Conservation (phyloP, 169 alveolate species). For the Eimeria brunetti region DNA sequence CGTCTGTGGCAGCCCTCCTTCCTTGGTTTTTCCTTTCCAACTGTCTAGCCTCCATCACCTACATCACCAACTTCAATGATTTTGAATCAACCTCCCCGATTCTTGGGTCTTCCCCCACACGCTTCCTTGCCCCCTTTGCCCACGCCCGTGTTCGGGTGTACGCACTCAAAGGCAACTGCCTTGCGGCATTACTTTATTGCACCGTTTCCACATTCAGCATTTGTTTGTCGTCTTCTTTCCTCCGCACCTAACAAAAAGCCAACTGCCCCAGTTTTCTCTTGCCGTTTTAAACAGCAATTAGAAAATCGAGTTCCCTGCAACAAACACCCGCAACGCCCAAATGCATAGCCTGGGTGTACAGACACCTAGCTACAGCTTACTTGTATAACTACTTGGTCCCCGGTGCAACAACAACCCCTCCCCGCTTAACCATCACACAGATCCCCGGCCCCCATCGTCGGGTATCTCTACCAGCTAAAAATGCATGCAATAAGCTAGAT, state of each 20-base stretch:
- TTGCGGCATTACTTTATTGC: not conserved
- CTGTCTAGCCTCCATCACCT: not conserved
- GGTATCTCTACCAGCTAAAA: too few relatives aligned
- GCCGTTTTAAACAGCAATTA: not conserved
- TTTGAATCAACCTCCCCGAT: not conserved
- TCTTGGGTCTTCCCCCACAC: not conserved
- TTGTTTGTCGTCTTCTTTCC: not conserved
- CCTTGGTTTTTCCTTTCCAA: not conserved
- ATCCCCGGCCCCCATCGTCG: not conserved
- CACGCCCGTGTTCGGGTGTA: not conserved
- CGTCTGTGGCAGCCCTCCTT: not conserved
- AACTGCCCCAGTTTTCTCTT: not conserved
- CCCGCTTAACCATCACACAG: too few relatives aligned
- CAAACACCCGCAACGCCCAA: not conserved
- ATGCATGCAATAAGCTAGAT: not conserved
- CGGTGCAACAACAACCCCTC: not conserved
- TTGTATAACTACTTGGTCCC: not conserved
- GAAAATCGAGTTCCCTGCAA: slow-evolving; percentile 59
- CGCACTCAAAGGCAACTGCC: not conserved
- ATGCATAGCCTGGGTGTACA: not conserved
- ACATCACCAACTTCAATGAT: not conserved
- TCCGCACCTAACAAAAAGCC: not conserved
- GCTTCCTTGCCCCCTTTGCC: not conserved
- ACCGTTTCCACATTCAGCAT: not conserved
- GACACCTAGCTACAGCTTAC: not conserved